These are phyloP conservation scores for Paracamarosporium sp. DNA, from an alignment of 2,329 filamentous ascomycete genomes.

Conservation along the genomic window DNA sequence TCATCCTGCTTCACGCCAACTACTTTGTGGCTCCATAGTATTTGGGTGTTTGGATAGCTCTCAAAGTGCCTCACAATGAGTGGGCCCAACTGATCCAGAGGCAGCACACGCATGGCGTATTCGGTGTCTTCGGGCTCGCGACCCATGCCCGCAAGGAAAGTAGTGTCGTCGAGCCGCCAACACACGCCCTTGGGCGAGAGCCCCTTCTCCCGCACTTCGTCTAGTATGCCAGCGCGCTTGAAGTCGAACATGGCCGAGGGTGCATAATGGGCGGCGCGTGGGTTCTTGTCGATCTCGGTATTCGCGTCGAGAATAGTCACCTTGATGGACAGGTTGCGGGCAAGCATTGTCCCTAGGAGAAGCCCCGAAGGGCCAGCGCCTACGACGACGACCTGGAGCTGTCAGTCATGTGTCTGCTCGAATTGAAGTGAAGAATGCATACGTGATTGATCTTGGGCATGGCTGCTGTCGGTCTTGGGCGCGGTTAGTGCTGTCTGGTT, in stretches of 20 bases:
- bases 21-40: conserved; percentile 41
- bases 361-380: conserved; percentile 44
- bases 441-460: conserved; percentile 43
- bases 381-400: conserved; percentile 33
- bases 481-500: conserved; percentile 13
- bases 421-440: conserved; percentile 8
- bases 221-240: conserved; percentile 64
- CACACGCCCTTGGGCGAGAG: conserved; percentile 52
- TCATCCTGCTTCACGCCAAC: conserved; percentile 39
- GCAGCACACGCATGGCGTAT: conserved; percentile 39
- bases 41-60: conserved; percentile 31
- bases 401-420: conserved; percentile 11
- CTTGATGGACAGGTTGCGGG: conserved; percentile 57
- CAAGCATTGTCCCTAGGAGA: conserved; percentile 55
- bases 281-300: conserved; percentile 62
- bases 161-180: conserved; percentile 51
- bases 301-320: conserved; percentile 64
- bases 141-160: conserved; percentile 38
- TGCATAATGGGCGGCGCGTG: conserved; percentile 68
- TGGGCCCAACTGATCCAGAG: conserved; percentile 37
- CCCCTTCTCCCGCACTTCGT: conserved; percentile 54
- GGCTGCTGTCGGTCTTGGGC: conserved; percentile 3
- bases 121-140: conserved; percentile 35
- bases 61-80: conserved; percentile 37
- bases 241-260: conserved; percentile 65